Conservation (phyloP, 2,329 filamentous ascomycete species). For the Ceratocystis lukuohia region DNA sequence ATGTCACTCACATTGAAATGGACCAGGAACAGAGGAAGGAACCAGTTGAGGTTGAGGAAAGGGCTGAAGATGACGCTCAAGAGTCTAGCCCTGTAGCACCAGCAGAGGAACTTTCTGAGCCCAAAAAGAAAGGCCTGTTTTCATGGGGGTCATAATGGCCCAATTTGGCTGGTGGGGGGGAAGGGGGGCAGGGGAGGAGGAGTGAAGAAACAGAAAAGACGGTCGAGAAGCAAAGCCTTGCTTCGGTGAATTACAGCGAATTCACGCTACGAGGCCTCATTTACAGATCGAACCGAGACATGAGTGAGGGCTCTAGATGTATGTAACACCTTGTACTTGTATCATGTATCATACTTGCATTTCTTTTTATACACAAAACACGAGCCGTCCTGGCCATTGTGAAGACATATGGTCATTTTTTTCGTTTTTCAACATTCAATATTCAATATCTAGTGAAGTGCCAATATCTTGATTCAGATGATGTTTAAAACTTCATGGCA, state of each 20-base stretch:
- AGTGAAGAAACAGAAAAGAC: background rate
- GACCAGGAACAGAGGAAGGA: conserved; percentile 13
- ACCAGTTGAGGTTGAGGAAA: conserved; percentile 17
- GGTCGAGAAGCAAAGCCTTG: background rate
- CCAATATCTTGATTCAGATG: background rate
- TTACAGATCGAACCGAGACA: background rate
- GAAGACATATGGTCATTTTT: background rate
- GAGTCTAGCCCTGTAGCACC: conserved; percentile 10
- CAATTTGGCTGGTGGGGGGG: background rate
- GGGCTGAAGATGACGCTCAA: conserved; percentile 21
- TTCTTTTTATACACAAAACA: conserved; percentile 7
- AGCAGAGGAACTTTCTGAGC: conserved; percentile 7
- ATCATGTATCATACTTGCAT: conserved; percentile 18
- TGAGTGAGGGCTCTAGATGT: conserved; percentile 7
- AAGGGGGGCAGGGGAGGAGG: background rate
- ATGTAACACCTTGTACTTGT: conserved; percentile 19
- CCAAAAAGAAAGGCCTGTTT: conserved; percentile 15
- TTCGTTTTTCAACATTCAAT: background rate
- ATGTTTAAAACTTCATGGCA: conserved; percentile 44
- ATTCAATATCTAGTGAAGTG: background rate
- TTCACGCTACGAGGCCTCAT: conserved; percentile 4
- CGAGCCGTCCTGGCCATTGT: background rate
- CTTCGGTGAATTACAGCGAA: conserved; percentile 6
- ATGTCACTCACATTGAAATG: conserved; percentile 38
- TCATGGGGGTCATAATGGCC: conserved; percentile 11